Evolutionary conservation across 1,284 basidiomycete species (phyloP).

Genomic region (Ustilago crameri): DNA sequence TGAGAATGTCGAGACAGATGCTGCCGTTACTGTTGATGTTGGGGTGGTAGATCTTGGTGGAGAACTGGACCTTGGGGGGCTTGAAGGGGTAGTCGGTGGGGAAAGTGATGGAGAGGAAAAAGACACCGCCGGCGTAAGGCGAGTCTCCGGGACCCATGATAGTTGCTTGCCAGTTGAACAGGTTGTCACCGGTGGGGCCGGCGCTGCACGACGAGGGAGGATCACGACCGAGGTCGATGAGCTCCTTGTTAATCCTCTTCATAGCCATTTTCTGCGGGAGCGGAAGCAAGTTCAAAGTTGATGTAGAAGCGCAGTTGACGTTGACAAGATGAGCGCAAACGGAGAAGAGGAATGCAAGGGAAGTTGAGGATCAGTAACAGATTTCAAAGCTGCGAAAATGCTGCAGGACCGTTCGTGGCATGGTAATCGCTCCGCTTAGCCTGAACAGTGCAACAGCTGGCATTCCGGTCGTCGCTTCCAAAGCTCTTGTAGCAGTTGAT

Average conservation of each 20-base stretch:
- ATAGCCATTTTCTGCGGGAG: constrained; percentile 61
- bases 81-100: constrained; percentile 69
- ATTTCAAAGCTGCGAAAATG: too few species aligned
- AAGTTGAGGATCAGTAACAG: too few species aligned
- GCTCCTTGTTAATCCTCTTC: constrained; percentile 68
- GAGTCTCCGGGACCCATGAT: constrained; percentile 68
- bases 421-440: too few species aligned
- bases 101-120: constrained; percentile 77
- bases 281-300: background rate
- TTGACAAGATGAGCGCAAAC: background rate
- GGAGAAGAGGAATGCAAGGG: background rate
- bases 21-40: constrained; percentile 98
- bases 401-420: too few species aligned
- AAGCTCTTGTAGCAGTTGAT: too few species aligned
- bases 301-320: background rate
- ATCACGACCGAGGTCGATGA: constrained; percentile 67
- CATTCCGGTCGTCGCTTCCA: too few species aligned
- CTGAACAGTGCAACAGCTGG: too few species aligned
- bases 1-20: constrained; percentile 96
- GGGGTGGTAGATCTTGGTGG: constrained; percentile 90
- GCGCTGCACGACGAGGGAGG: constrained; percentile 67
- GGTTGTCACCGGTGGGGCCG: constrained; percentile 68
- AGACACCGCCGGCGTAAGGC: constrained; percentile 66
- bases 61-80: constrained; percentile 99
- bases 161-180: constrained; percentile 69